phyloP scores from a whole-genome alignment of 768 basidiomycete genomes.

The Pisolithus marmoratus region DNA sequence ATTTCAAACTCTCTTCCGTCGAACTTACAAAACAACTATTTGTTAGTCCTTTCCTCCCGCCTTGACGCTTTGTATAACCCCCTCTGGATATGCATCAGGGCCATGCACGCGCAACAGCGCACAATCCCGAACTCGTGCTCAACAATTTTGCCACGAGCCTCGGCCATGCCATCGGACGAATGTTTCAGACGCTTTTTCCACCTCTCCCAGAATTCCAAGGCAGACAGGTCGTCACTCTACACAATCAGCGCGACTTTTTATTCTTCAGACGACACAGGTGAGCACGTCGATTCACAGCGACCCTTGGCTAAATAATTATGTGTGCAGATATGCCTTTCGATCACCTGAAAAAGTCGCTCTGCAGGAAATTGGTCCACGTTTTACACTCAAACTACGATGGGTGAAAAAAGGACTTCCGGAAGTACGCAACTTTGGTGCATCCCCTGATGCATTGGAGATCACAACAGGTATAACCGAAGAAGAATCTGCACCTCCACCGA shows the following conservation, averaged over 20 bases:
- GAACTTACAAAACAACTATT: slow-evolving; percentile 83
- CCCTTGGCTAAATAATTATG: slow-evolving; percentile 5
- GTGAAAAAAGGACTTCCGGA: slow-evolving; percentile 85
- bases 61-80: neutral
- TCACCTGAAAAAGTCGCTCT: slow-evolving; percentile 86
- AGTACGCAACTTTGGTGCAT: slow-evolving; percentile 63
- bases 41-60: slow-evolving; percentile 37
- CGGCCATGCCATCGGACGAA: slow-evolving; percentile 87
- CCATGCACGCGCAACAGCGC: slow-evolving; percentile 87
- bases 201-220: slow-evolving; percentile 94
- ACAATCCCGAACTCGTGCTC: slow-evolving; percentile 91
- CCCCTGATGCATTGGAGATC: slow-evolving; percentile 50
- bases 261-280: slow-evolving; percentile 96
- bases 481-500: slow-evolving; percentile 9
- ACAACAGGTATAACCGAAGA: slow-evolving; percentile 37
- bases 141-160: slow-evolving; percentile 93
- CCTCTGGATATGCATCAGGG: slow-evolving; percentile 45
- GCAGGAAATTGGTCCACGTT: slow-evolving; percentile 97
- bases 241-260: slow-evolving; percentile 96
- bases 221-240: slow-evolving; percentile 92
- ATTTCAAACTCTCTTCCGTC: slow-evolving; percentile 90
- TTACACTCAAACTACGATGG: slow-evolving; percentile 90
- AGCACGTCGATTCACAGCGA: slow-evolving; percentile 14
- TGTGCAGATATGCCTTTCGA: slow-evolving; percentile 78
- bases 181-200: slow-evolving; percentile 96